These are phyloP conservation scores for Dacryopinax spathularia DNA, from an alignment of 768 basidiomycete genomes.

Conservation along the genomic window DNA sequence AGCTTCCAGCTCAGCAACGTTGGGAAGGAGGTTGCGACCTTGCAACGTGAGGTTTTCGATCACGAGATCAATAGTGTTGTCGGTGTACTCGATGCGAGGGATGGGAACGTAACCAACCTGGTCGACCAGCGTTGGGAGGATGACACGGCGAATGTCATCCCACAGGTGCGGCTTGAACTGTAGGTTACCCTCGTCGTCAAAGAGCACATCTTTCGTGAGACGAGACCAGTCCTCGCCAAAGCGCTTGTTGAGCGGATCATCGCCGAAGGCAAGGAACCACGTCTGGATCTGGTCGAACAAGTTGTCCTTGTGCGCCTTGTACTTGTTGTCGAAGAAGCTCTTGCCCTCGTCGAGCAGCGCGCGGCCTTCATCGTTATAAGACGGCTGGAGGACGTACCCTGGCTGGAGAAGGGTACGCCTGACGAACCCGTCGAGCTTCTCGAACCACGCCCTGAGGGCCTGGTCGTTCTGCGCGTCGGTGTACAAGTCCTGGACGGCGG, in stretches of 20 bases:
- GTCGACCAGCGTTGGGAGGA: constrained; percentile 63
- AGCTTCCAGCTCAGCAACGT: constrained; percentile 40
- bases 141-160: constrained; percentile 73
- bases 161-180: constrained; percentile 81
- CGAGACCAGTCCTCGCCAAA: constrained; percentile 75
- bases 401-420: constrained; percentile 67
- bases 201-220: constrained; percentile 70
- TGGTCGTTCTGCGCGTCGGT: constrained; percentile 62
- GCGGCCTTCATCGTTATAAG: constrained; percentile 49
- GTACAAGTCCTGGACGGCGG: constrained; percentile 56
- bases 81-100: constrained; percentile 86
- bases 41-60: constrained; percentile 85
- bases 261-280: constrained; percentile 77
- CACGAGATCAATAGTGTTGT: constrained; percentile 72
- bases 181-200: constrained; percentile 64
- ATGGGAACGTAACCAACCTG: constrained; percentile 55
- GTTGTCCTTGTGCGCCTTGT: constrained; percentile 64
- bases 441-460: constrained; percentile 63
- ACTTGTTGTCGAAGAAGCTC: constrained; percentile 61
- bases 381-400: constrained; percentile 73
- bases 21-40: constrained; percentile 78
- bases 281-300: constrained; percentile 52
- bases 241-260: constrained; percentile 68
- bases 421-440: constrained; percentile 42
- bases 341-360: constrained; percentile 57